These are phyloP conservation scores for Balamuthia mandrillaris DNA, from an alignment of 208 protist species.

Conservation along the genomic window DNA sequence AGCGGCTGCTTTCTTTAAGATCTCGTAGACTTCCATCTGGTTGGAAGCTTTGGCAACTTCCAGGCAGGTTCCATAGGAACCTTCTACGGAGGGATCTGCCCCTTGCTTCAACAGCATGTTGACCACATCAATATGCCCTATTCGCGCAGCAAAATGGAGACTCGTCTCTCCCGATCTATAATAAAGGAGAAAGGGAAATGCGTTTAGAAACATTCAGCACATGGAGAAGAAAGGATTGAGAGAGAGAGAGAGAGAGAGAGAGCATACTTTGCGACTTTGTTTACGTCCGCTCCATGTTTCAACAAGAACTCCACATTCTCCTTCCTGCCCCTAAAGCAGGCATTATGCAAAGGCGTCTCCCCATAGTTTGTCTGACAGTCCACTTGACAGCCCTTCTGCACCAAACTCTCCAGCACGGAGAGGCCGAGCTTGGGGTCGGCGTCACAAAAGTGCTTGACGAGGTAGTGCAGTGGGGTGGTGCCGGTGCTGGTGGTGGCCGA, in stretches of 20 bases:
- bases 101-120: neutral
- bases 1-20: too few species aligned
- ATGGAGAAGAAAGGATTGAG: neutral
- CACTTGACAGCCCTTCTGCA: neutral
- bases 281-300: neutral
- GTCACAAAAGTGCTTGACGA: conserved; percentile 55
- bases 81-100: neutral
- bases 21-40: too few species aligned
- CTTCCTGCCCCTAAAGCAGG: neutral
- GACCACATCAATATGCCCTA: neutral
- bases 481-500: neutral
- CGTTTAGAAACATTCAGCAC: neutral
- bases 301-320: neutral
- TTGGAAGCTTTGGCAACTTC: neutral
- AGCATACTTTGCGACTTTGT: neutral
- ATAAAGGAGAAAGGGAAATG: neutral
- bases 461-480: conserved; percentile 52
- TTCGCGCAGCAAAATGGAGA: neutral
- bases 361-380: neutral
- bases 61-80: conserved; percentile 33
- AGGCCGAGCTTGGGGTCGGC: too few species aligned
- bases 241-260: neutral
- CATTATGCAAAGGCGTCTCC: neutral
- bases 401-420: conserved; percentile 49
- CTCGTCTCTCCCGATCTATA: neutral